A percentile compares a stretch with the other conserved stretches of the same genome.
Conservation (phyloP, 1,284 basidiomycete genomes). For the Melampsora americana region DNA sequence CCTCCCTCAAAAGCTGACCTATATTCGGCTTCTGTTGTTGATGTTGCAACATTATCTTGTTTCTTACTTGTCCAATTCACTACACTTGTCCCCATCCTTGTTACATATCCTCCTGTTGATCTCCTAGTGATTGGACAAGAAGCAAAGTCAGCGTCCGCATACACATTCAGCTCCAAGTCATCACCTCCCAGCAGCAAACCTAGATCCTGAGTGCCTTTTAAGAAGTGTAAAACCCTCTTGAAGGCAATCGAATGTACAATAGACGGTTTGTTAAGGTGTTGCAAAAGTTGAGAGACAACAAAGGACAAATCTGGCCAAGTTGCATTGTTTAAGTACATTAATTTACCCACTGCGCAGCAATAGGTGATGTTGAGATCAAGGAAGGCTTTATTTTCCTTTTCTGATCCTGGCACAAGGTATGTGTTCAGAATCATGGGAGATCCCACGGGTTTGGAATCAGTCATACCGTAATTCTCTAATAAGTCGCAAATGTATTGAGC, state of each 20-base stretch:
- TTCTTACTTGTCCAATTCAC: background rate
- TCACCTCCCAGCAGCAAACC: background rate
- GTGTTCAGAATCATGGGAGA: background rate
- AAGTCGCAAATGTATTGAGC: background rate
- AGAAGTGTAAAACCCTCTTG: background rate
- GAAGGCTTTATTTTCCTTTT: background rate
- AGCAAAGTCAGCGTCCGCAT: background rate
- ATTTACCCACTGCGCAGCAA: too few species aligned
- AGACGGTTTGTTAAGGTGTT: too few species aligned
- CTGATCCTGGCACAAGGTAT: background rate
- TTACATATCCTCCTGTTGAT: too few species aligned
- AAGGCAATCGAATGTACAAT: background rate
- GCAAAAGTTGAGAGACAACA: too few species aligned
- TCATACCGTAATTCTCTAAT: background rate
- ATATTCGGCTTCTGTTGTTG: too few species aligned
- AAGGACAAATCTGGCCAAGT: too few species aligned
- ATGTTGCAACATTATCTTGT: background rate
- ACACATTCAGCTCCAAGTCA: background rate
- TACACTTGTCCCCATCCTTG: too few species aligned
- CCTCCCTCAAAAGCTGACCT: too few species aligned
- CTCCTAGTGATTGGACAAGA: background rate
- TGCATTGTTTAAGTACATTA: too few species aligned
- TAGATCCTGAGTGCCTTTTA: background rate
- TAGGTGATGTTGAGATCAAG: background rate
- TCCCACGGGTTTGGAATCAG: background rate